Evolutionary conservation across 345 rosid genomes (phyloP).

Genomic region (Mangifera indica): DNA sequence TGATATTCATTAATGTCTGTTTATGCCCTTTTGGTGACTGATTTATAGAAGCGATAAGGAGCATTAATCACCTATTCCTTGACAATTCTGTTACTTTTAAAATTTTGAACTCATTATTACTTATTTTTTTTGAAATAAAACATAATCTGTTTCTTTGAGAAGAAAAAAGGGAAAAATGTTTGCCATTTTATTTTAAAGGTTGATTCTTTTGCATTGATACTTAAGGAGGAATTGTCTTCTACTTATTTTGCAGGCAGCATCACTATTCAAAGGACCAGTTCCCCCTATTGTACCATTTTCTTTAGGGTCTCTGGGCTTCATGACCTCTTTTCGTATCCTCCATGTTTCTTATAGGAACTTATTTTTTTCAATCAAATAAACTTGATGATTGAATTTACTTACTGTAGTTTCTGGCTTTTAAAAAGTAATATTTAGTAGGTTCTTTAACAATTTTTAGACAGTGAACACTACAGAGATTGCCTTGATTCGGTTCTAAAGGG

Average conservation of each 20-base stretch:
- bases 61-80: too few species aligned
- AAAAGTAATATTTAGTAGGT: background rate
- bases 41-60: too few species aligned
- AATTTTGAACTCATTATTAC: too few species aligned
- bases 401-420: conserved; percentile 3
- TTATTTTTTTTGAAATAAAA: background rate
- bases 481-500: conserved; percentile 78
- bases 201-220: conserved; percentile 12
- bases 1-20: background rate
- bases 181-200: background rate
- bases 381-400: background rate
- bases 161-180: background rate
- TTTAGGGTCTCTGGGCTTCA: conserved; percentile 95
- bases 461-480: conserved; percentile 78
- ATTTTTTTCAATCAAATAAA: background rate
- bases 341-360: conserved; percentile 1
- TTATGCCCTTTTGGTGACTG: too few species aligned
- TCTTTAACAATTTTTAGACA: conserved; percentile 60
- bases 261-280: conserved; percentile 98
- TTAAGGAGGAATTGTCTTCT: conserved; percentile 14
- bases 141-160: background rate
- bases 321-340: conserved; percentile 99
- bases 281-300: conserved; percentile 97
- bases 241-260: conserved; percentile 71
- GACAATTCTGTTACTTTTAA: background rate